phyloP scores from a whole-genome alignment of 345 rosid species.

The Aegle marmelos region DNA sequence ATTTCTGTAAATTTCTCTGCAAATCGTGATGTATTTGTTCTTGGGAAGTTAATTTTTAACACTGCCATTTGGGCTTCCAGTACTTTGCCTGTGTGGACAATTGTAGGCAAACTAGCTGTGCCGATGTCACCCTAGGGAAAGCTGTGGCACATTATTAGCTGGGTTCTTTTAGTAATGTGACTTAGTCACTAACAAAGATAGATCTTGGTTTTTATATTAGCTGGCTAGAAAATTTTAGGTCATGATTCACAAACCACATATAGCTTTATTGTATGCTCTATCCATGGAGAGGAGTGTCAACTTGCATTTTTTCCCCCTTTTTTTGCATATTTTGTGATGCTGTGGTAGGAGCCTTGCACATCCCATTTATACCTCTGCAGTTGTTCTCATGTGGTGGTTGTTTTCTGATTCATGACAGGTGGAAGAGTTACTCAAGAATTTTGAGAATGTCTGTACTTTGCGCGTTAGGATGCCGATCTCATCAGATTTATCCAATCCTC shows the following conservation, averaged over 20 bases:
- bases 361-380: not conserved
- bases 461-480: conserved; percentile 96
- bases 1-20: not conserved
- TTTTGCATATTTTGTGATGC: too few species aligned
- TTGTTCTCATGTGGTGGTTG: not conserved
- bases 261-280: not conserved
- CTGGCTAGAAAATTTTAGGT: not conserved
- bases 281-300: not conserved
- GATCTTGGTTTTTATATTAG: not conserved
- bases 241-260: not conserved
- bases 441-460: conserved; percentile 79
- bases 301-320: not conserved
- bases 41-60: too few species aligned
- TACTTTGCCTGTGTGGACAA: not conserved
- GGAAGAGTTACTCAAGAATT: conserved; percentile 80
- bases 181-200: not conserved
- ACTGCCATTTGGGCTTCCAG: not conserved
- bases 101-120: not conserved
- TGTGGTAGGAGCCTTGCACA: too few species aligned
- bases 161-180: not conserved
- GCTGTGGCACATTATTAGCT: not conserved
- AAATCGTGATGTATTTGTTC: not conserved
- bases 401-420: conserved; percentile 37
- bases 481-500: conserved; percentile 72
- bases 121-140: not conserved